Percentiles rank a stretch among this genome's conserved stretches.
phyloP scores from a whole-genome alignment of 495 filamentous ascomycete genomes.

The Echria macrotheca region DNA sequence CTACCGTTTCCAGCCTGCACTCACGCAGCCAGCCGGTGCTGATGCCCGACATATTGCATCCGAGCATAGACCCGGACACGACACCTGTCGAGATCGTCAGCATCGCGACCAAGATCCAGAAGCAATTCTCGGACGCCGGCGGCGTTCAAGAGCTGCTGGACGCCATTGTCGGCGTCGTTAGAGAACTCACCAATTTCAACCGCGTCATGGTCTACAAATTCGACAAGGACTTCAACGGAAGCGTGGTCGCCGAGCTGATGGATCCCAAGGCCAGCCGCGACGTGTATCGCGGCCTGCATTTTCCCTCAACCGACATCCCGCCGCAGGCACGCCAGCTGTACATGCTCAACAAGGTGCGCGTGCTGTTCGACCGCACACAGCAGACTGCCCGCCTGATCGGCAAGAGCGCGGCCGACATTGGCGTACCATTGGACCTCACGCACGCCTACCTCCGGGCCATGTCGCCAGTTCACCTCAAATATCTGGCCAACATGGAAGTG shows the following conservation, averaged over 20 bases:
- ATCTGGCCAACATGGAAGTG: conserved; percentile 72
- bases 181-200: conserved; percentile 18
- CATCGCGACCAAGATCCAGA: conserved; percentile 21
- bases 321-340: conserved; percentile 47
- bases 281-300: conserved; percentile 21
- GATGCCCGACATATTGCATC: neutral
- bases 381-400: conserved; percentile 71
- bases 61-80: conserved; percentile 3
- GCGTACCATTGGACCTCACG: conserved; percentile 69
- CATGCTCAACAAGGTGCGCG: conserved; percentile 65
- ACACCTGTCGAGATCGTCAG: conserved; percentile 18
- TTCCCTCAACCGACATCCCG: conserved; percentile 22
- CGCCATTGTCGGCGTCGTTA: conserved; percentile 17
- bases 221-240: conserved; percentile 22
- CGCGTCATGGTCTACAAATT: conserved; percentile 25
- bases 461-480: conserved; percentile 76
- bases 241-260: conserved; percentile 23
- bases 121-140: conserved; percentile 15
- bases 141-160: conserved; percentile 15
- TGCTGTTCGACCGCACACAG: conserved; percentile 62
- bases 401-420: conserved; percentile 61
- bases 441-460: conserved; percentile 75
- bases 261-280: conserved; percentile 19
- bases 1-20: conserved; percentile 20
- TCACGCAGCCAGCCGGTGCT: conserved; percentile 19